Conservation (phyloP, 2,329 filamentous ascomycete genomes). For the Botrytis elliptica region DNA sequence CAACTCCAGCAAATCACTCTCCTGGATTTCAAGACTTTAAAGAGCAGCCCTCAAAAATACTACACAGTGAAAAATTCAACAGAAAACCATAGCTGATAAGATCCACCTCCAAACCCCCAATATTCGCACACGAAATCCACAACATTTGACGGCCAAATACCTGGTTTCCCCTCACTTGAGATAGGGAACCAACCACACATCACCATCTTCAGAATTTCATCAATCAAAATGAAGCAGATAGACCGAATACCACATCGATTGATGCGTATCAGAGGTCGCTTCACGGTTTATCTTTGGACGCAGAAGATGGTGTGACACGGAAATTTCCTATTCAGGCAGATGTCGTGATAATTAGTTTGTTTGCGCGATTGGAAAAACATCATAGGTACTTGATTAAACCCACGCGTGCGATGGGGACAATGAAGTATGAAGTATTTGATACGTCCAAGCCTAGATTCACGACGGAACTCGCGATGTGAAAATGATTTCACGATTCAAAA, state of each 20-base stretch:
- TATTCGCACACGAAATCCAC: neutral
- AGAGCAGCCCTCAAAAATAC: neutral
- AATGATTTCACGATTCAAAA: neutral
- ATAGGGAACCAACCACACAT: slow-evolving; percentile 12
- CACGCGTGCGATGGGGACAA: neutral
- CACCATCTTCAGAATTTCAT: neutral
- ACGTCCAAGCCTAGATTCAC: neutral
- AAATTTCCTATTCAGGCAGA: slow-evolving; percentile 26
- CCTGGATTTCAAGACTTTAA: neutral
- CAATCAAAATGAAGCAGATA: neutral
- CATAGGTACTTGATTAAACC: neutral
- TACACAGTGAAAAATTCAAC: neutral
- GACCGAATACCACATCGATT: slow-evolving; percentile 1
- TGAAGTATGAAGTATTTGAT: neutral
- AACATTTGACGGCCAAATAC: neutral
- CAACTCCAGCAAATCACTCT: neutral
- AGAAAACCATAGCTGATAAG: neutral
- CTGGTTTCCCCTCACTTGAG: slow-evolving; percentile 9
- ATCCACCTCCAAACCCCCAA: neutral
- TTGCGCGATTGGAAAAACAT: slow-evolving; percentile 12
- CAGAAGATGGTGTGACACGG: slow-evolving; percentile 20
- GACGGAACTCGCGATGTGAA: neutral
- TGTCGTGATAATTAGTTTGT: slow-evolving; percentile 28
- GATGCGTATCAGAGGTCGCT: neutral
- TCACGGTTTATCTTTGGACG: slow-evolving; percentile 8